Base-by-base conservation (phyloP, 495 filamentous ascomycete species). In the Aspergillus haitiensis region DNA sequence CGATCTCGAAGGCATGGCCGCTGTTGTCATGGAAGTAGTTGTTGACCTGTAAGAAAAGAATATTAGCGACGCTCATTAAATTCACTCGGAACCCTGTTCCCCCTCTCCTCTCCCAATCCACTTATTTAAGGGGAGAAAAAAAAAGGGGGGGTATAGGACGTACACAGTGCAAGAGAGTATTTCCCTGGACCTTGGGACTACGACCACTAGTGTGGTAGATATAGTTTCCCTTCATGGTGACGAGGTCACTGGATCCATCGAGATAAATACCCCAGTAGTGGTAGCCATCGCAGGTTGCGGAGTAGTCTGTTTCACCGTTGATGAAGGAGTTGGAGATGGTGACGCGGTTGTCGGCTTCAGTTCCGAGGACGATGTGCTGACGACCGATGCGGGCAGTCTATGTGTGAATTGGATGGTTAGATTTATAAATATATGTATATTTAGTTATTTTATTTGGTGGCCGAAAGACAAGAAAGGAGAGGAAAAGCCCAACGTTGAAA, bases 1-100 rank as follows among this genome's bases (percentile, higher is more conserved):
- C 75, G 56, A 84, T 75, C 64, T 85, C 82, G 67, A 86, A 86
- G n/a, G 78, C 75, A 67, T 85, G 82, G 35, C 81, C 81, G 47
- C 68, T 63, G 69, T 75, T 81, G 57, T 77, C 72, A 59, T 79
- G 74, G 69, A 75, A 84, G 77, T 84, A 84, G 74, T 85, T 86
- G 78, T 85, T 86, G 63, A 83, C 81, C 71, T 74, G 50, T n/a
- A 51, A 13, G 5, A 7, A 18, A 46, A 34, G 13, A 18, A 9
- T 3, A 9, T 31, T 7, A 42, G 18, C 10, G n/a, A n/a, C n/a
- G n/a, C n/a, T n/a, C n/a, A n/a, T n/a, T n/a, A n/a, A n/a, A n/a
- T n/a, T 27, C 21, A 27, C 21, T 1, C 21, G 21, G 21, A 27
- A 27, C 21, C 21, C 21, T 27, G n/a, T 27, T 3, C 21, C 21